phyloP scores from a whole-genome alignment of 2,329 filamentous ascomycete species.

The Sclerotinia minor region DNA sequence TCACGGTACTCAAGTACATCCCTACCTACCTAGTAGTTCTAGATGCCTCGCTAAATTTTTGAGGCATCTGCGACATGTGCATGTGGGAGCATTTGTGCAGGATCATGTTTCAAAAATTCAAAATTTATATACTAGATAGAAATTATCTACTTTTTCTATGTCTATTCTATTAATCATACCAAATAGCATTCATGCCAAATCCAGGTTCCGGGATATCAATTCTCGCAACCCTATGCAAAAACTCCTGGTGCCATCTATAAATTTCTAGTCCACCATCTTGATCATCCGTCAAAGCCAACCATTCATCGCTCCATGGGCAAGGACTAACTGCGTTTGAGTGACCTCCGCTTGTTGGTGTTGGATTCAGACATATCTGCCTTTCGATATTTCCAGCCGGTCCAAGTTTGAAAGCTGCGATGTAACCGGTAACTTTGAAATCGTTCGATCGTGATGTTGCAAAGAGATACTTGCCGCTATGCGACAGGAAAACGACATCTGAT shows the following conservation, averaged over 20 bases:
- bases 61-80: background rate
- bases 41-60: background rate
- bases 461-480: conserved; percentile 68
- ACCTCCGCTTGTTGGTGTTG: conserved; percentile 82
- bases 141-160: background rate
- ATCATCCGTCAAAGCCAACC: conserved; percentile 86
- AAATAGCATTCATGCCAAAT: conserved; percentile 95
- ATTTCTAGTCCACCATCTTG: conserved; percentile 86
- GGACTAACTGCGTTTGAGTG: conserved; percentile 87
- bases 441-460: conserved; percentile 85
- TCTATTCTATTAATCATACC: conserved; percentile 66
- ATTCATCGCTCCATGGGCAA: conserved; percentile 82
- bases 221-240: conserved; percentile 73
- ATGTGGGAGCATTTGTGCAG: background rate
- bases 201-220: conserved; percentile 81
- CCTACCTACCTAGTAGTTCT: too few species aligned
- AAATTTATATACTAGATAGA: background rate
- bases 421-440: conserved; percentile 72
- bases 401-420: conserved; percentile 78
- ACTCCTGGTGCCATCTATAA: conserved; percentile 83
- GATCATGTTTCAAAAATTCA: background rate
- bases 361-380: conserved; percentile 75
- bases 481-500: conserved; percentile 78
- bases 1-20: background rate
- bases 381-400: conserved; percentile 69